Percentiles rank a stretch among this genome's conserved stretches.
Evolutionary conservation across 2,329 filamentous ascomycete species (phyloP).

Genomic region (Apiospora rasikravindrae): DNA sequence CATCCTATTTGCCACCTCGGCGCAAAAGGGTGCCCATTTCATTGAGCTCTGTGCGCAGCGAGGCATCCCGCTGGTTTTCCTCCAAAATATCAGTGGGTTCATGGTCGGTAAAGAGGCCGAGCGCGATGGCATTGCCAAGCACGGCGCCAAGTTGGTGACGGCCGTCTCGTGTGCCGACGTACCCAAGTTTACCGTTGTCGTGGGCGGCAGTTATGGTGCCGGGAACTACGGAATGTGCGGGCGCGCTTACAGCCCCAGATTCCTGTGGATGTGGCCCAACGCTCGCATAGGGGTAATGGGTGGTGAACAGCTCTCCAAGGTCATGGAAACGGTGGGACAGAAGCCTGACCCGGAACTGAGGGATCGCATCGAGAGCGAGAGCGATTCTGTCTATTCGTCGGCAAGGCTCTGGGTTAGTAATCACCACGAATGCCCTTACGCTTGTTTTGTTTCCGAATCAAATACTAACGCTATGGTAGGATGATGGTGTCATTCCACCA

Average conservation of each 20-base stretch:
- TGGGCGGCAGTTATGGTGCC: conserved; percentile 91
- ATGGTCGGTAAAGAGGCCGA: conserved; percentile 96
- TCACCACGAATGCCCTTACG: not conserved
- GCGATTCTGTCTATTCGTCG: conserved; percentile 85
- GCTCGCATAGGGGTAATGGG: conserved; percentile 98
- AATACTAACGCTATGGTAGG: conserved; percentile 44
- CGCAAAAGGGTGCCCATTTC: conserved; percentile 95
- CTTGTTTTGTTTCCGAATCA: conserved; percentile 21
- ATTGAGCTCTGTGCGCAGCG: conserved; percentile 93
- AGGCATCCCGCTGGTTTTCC: conserved; percentile 85
- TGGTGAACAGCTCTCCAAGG: conserved; percentile 84
- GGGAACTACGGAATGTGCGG: conserved; percentile 99
- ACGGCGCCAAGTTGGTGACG: conserved; percentile 94
- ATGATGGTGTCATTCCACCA: conserved; percentile 81
- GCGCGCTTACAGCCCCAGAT: conserved; percentile 86
- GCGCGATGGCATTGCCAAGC: conserved; percentile 94
- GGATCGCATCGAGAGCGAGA: conserved; percentile 86
- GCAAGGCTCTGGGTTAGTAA: conserved; percentile 81
- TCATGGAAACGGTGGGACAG: conserved; percentile 94
- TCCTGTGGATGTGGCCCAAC: conserved; percentile 97
- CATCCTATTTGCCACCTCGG: conserved; percentile 87
- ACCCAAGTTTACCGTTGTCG: conserved; percentile 94
- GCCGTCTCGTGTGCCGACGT: conserved; percentile 93
- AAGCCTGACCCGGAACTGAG: conserved; percentile 80
- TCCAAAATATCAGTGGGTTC: conserved; percentile 97